These are phyloP conservation scores for Microdochium nivale DNA, from an alignment of 2,329 filamentous ascomycete species.

Conservation along the genomic window DNA sequence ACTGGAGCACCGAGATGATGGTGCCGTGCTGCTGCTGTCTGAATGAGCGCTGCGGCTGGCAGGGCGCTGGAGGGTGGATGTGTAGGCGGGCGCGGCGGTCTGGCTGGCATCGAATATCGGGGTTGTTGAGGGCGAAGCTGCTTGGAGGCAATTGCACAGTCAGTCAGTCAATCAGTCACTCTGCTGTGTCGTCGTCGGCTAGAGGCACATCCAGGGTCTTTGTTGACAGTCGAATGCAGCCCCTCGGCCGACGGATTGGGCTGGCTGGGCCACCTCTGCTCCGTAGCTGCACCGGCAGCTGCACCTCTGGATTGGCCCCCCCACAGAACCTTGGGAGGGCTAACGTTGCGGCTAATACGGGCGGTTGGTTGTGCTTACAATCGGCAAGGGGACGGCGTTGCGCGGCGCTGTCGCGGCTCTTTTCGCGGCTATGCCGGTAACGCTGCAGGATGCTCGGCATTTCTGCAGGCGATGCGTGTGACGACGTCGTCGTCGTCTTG, in stretches of 20 bases:
- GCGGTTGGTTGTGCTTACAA: background rate
- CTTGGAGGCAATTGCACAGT: too few species aligned
- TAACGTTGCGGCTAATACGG: too few species aligned
- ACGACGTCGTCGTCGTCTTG: background rate
- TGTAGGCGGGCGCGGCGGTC: background rate
- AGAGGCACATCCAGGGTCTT: too few species aligned
- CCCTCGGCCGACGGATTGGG: too few species aligned
- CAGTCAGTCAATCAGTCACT: too few species aligned
- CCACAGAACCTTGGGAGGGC: too few species aligned
- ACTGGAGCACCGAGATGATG: background rate
- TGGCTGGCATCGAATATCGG: background rate
- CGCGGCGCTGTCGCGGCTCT: background rate
- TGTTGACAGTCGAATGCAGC: too few species aligned
- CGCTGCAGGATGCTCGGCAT: background rate
- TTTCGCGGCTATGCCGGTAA: background rate
- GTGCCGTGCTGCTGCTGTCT: background rate
- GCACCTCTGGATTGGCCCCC: too few species aligned
- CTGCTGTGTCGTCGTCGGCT: too few species aligned
- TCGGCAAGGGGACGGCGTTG: background rate
- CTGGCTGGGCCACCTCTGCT: background rate
- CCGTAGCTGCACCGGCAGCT: background rate
- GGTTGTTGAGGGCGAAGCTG: too few species aligned
- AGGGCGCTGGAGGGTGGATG: background rate
- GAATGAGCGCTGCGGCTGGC: background rate
- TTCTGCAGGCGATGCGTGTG: background rate